phyloP scores from a whole-genome alignment of 495 filamentous ascomycete species.

The Penicillium diatomitis region DNA sequence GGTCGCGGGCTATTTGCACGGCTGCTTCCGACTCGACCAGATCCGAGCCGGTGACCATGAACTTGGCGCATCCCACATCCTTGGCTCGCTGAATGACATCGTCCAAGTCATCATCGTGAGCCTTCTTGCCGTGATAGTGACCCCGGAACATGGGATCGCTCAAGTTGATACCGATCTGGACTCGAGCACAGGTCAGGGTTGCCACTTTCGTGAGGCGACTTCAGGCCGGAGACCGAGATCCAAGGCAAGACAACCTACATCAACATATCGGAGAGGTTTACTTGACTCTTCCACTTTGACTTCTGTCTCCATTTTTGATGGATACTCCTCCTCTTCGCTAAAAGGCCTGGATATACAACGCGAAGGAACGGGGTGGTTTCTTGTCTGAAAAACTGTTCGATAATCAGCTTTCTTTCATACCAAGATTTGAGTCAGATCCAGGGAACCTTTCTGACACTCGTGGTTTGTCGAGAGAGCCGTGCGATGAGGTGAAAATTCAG shows the following conservation, averaged over 20 bases:
- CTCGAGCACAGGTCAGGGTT: not conserved
- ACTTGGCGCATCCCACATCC: conserved; percentile 70
- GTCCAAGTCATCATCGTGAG: conserved; percentile 69
- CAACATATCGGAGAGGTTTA: conserved; percentile 34
- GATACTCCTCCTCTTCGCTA: too few species aligned
- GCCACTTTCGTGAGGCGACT: not conserved
- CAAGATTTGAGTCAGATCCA: not conserved
- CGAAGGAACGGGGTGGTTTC: not conserved
- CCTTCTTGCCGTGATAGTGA: conserved; percentile 70
- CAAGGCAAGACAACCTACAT: conserved; percentile 22
- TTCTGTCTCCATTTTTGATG: too few species aligned
- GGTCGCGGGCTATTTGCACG: conserved; percentile 58
- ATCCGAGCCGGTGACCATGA: conserved; percentile 92
- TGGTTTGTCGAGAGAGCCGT: not conserved
- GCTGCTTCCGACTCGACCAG: conserved; percentile 68
- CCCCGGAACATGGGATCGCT: conserved; percentile 81
- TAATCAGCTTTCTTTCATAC: not conserved
- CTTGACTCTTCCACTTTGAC: conserved; percentile 26
- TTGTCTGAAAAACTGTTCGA: not conserved
- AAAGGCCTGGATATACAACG: not conserved
- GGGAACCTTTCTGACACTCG: not conserved
- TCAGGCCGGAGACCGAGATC: not conserved
- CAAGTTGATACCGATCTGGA: conserved; percentile 86
- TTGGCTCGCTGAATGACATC: conserved; percentile 67
- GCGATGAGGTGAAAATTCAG: not conserved